A percentile compares a stretch with the other conserved stretches of the same genome.
Conservation (phyloP, 106 monocot genomes). For the Dendrobium officinale region DNA sequence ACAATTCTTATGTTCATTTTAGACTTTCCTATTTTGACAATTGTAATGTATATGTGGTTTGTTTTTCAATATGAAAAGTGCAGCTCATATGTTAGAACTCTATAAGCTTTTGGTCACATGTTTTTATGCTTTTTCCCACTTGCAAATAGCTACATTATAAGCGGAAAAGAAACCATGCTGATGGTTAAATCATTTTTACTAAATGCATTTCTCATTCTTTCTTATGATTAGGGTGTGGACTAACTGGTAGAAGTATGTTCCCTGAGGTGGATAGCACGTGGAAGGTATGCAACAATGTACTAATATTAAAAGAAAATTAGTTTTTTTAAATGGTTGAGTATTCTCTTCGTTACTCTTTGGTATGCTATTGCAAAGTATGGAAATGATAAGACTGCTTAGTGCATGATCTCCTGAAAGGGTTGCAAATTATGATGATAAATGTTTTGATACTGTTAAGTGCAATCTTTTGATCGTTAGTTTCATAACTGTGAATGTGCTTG, state of each 20-base stretch:
- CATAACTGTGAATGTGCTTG: too few relatives aligned
- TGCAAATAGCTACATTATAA: not conserved
- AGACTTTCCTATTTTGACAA: not conserved
- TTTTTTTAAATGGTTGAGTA: not conserved
- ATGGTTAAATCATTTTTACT: too few relatives aligned
- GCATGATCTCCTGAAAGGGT: not conserved
- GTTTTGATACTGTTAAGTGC: not conserved
- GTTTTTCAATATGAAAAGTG: not conserved
- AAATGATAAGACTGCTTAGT: too few relatives aligned
- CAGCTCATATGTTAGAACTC: not conserved
- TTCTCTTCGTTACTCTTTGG: not conserved
- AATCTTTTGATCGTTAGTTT: not conserved
- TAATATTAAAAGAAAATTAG: not conserved
- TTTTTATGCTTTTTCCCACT: not conserved
- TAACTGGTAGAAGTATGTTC: conserved; percentile 51
- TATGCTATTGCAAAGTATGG: not conserved
- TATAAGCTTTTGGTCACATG: too few relatives aligned
- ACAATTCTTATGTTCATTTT: not conserved
- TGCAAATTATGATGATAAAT: not conserved
- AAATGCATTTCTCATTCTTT: not conserved
- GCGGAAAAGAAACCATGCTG: not conserved
- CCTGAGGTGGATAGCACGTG: conserved; percentile 81
- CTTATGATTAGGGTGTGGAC: conserved; percentile 31
- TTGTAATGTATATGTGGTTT: not conserved
- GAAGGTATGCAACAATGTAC: conserved; percentile 48